Percentiles rank a stretch among this genome's conserved stretches.
These are phyloP conservation scores for Mucor circinelloides DNA, from an alignment of 371 early-diverging fungal species.

Conservation along the genomic window DNA sequence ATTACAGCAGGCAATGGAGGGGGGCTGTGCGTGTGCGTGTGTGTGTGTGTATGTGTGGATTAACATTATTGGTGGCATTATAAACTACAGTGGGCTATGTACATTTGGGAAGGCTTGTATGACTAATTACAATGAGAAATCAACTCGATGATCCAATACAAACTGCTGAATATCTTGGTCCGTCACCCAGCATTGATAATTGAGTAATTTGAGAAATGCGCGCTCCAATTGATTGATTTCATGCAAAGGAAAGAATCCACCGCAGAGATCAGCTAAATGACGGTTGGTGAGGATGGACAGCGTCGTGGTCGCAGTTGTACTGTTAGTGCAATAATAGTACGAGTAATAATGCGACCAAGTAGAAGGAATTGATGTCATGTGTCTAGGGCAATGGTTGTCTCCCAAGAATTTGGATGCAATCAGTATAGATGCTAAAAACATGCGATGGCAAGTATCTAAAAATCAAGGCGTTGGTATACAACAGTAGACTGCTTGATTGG, in stretches of 20 bases:
- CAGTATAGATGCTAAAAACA: conserved; percentile 75
- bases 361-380: conserved; percentile 1
- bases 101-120: background rate
- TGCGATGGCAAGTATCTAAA: conserved; percentile 59
- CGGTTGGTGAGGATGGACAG: conserved; percentile 26
- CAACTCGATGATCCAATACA: conserved; percentile 32
- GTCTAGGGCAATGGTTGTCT: background rate
- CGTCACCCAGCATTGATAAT: conserved; percentile 47
- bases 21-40: background rate
- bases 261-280: conserved; percentile 35
- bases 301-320: background rate
- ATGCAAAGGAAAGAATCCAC: conserved; percentile 32
- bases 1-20: background rate
- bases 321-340: conserved; percentile 19
- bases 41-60: background rate
- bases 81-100: background rate
- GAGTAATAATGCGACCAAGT: conserved; percentile 15
- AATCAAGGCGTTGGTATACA: background rate
- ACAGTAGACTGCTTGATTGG: no score
- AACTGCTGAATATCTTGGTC: conserved; percentile 34
- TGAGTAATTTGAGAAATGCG: conserved; percentile 40
- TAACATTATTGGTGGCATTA: background rate
- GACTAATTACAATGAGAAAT: conserved; percentile 24
- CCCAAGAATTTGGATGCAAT: conserved; percentile 49
- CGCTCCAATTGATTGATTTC: conserved; percentile 46